Base-by-base conservation (phyloP, 352 stramenopile genomes). In the Phytopythium aichiense region DNA sequence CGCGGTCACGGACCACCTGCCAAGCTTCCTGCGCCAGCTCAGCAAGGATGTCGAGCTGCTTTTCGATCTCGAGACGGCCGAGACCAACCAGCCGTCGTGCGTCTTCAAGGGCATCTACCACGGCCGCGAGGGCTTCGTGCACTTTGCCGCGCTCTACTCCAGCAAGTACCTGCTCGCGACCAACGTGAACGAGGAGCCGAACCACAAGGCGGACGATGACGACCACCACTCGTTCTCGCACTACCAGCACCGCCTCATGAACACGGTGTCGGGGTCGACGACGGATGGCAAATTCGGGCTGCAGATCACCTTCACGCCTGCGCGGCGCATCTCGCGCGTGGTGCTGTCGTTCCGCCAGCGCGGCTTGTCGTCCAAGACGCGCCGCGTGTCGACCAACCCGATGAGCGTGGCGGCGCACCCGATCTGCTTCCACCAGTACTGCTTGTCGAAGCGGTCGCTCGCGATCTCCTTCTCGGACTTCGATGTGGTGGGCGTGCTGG, bases 91-190 rank as follows among this genome's bases (percentile, higher is more conserved):
- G 63, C 82, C 84, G 48, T 91, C 80, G 38, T 94, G 84, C 40
- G 84, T 95, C 45, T 95, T 92, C 70, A 93, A 95, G 67, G 87
- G 87, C 50, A 84, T 92, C 28, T 95, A 94, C 71, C 84, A 95
- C 58, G 87, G 83, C 48, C 82, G 87, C 13, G 87, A 95, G 66
- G 87, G 87, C 8, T 87, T 95, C 56, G 87, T 92, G 54, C 83
- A 95, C 60, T 95, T 94, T 64, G 69, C 84, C 23, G 76, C 84
- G 63, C 66, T 95, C 30, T 95, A 91, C 56, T 66, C 73, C 49
- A 93, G 74, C 70, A 94, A 91, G 69, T 95, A 93, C 63, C 28
- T 88, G 45, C 70, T 94, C 25, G 74, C 72, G 2, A 79, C 63
- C 13, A 74, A 91, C 59, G 63, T 74, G 40, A 67, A 84, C 37